Percentiles rank a stretch among this genome's conserved stretches.
Conservation (phyloP, 2,329 filamentous ascomycete genomes). For the Verticillium alfalfae region DNA sequence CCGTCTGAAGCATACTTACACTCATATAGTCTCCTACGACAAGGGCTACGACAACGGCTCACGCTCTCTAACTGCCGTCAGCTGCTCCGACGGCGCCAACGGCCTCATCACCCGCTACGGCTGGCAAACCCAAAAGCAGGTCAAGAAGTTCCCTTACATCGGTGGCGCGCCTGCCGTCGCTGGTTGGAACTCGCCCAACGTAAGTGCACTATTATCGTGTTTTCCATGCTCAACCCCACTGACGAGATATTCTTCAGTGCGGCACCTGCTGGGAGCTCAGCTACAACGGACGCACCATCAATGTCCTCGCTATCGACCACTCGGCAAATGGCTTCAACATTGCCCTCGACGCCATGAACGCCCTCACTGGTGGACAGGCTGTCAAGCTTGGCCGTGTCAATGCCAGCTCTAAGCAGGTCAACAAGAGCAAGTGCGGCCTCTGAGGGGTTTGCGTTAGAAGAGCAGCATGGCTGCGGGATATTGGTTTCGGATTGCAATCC, state of each 20-base stretch:
- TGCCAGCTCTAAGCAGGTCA: slow-evolving; percentile 39
- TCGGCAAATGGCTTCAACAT: slow-evolving; percentile 48
- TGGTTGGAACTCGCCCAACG: slow-evolving; percentile 47
- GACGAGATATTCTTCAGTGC: slow-evolving; percentile 30
- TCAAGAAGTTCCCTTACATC: slow-evolving; percentile 48
- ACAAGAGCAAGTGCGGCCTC: slow-evolving; percentile 35
- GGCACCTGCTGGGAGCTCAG: slow-evolving; percentile 54
- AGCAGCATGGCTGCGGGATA: too few relatives aligned
- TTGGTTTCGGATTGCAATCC: not conserved
- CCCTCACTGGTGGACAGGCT: slow-evolving; percentile 46
- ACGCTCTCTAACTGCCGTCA: slow-evolving; percentile 49
- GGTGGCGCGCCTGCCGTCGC: slow-evolving; percentile 45
- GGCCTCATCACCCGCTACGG: slow-evolving; percentile 59
- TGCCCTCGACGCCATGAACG: slow-evolving; percentile 48
- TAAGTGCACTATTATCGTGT: slow-evolving; percentile 13
- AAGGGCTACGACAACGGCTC: slow-evolving; percentile 58
- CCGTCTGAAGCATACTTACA: slow-evolving; percentile 6
- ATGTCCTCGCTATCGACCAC: slow-evolving; percentile 52
- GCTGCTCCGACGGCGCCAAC: slow-evolving; percentile 64
- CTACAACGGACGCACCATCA: slow-evolving; percentile 46
- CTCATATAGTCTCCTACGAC: slow-evolving; percentile 60
- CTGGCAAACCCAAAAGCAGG: slow-evolving; percentile 48
- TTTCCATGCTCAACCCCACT: not conserved
- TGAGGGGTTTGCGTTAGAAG: slow-evolving; percentile 9
- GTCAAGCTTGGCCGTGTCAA: slow-evolving; percentile 45